Percentiles rank a stretch among this genome's conserved stretches.
These are phyloP conservation scores for Venturia pyrina DNA, from an alignment of 2,329 filamentous ascomycete genomes.

Conservation along the genomic window DNA sequence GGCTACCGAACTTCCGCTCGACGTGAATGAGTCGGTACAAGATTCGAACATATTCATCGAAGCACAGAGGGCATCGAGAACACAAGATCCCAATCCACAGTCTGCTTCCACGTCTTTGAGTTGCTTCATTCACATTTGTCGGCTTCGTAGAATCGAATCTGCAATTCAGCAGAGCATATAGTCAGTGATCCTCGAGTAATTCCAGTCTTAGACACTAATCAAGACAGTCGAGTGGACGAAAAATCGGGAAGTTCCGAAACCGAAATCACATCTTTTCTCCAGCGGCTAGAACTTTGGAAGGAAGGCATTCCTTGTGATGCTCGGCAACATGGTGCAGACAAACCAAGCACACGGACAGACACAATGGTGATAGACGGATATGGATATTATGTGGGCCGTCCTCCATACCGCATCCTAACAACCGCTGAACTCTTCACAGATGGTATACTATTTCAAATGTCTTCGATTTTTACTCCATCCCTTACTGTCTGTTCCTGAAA, in stretches of 20 bases:
- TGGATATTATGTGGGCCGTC: slow-evolving; percentile 18
- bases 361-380: slow-evolving; percentile 14
- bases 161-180: slow-evolving; percentile 16
- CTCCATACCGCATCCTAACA: not conserved
- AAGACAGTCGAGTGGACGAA: not conserved
- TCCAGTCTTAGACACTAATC: not conserved
- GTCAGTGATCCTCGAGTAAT: not conserved
- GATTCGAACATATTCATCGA: slow-evolving; percentile 12
- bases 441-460: slow-evolving; percentile 21
- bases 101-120: slow-evolving; percentile 18
- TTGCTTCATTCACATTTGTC: slow-evolving; percentile 18
- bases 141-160: slow-evolving; percentile 15
- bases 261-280: slow-evolving; percentile 10
- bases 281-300: slow-evolving; percentile 13
- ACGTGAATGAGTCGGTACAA: slow-evolving; percentile 16
- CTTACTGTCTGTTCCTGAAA: slow-evolving; percentile 15
- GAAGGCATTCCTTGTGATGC: slow-evolving; percentile 8
- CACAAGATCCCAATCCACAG: slow-evolving; percentile 7
- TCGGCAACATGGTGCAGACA: not conserved
- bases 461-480: slow-evolving; percentile 19
- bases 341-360: not conserved
- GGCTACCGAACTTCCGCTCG: slow-evolving; percentile 21
- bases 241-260: not conserved
- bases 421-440: slow-evolving; percentile 13
- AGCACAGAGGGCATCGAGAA: not conserved